Evolutionary conservation across 2,329 filamentous ascomycete species (phyloP).

Genomic region (Colletotrichum melonis): DNA sequence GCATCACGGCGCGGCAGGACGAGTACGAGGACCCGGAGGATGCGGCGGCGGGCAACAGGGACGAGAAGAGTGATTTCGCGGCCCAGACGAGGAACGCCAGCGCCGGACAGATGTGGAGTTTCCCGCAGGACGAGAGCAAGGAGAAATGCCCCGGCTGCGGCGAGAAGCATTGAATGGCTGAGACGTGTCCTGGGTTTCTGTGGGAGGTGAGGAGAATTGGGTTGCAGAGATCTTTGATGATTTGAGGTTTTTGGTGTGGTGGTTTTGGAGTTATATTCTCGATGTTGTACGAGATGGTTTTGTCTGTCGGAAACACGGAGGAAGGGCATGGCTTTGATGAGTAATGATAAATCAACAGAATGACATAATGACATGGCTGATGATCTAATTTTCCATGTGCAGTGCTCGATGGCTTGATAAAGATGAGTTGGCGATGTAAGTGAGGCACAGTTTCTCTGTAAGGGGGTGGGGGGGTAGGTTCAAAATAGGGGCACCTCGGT

Average conservation of each 20-base stretch:
- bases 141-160: conserved; percentile 6
- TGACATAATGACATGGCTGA: background rate
- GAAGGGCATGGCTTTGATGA: background rate
- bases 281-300: background rate
- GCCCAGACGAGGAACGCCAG: background rate
- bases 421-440: background rate
- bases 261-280: background rate
- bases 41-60: conserved; percentile 33
- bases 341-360: background rate
- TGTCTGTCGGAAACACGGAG: background rate
- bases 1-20: conserved; percentile 42
- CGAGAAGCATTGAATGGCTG: background rate
- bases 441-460: background rate
- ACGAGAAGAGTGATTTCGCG: conserved; percentile 47
- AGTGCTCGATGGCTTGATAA: background rate
- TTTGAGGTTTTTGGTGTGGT: background rate
- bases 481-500: background rate
- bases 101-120: background rate
- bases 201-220: background rate
- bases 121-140: background rate
- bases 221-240: background rate
- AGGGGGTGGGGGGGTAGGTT: background rate
- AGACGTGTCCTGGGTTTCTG: background rate
- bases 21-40: conserved; percentile 42
- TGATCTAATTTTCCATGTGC: background rate